A percentile compares a stretch with the other conserved stretches of the same genome.
Evolutionary conservation across 192 early-diverging fungal genomes (phyloP).

Genomic region (Backusella psychrophila): DNA sequence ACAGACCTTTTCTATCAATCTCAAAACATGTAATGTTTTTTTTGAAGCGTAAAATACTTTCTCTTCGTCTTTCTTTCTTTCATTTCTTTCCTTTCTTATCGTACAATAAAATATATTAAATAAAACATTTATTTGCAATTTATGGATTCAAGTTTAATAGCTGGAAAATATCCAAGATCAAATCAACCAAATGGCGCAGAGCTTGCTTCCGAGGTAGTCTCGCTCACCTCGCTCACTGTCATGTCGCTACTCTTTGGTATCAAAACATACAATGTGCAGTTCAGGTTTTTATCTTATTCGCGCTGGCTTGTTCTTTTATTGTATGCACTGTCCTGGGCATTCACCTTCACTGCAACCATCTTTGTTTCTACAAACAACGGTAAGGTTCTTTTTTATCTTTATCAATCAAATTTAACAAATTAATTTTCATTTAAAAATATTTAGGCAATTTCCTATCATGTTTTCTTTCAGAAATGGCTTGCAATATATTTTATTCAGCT

Average conservation of each 20-base stretch:
- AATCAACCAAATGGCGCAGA: slow-evolving; percentile 17
- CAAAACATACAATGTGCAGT: slow-evolving; percentile 24
- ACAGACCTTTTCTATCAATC: no score
- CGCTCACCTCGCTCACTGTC: slow-evolving; percentile 13
- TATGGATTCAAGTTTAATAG: neutral
- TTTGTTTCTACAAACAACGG: slow-evolving; percentile 42
- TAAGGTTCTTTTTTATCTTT: neutral
- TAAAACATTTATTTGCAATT: neutral
- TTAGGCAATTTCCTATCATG: slow-evolving; percentile 33
- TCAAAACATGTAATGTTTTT: no score
- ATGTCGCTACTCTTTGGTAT: slow-evolving; percentile 17
- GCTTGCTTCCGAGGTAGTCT: slow-evolving; percentile 21
- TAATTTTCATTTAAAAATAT: neutral
- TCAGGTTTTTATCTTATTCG: slow-evolving; percentile 24
- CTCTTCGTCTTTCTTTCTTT: neutral
- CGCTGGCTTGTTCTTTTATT: slow-evolving; percentile 36
- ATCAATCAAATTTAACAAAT: no score
- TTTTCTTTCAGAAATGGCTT: slow-evolving; percentile 34
- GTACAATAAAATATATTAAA: neutral
- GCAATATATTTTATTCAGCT: slow-evolving; percentile 41
- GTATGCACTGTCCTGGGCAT: slow-evolving; percentile 42
- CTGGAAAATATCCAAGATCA: neutral
- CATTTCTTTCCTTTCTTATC: no score
- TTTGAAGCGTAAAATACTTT: neutral
- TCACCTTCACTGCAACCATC: slow-evolving; percentile 35